Evolutionary conservation across 768 basidiomycete species (phyloP).

Genomic region (Leucogyrophana mollusca): DNA sequence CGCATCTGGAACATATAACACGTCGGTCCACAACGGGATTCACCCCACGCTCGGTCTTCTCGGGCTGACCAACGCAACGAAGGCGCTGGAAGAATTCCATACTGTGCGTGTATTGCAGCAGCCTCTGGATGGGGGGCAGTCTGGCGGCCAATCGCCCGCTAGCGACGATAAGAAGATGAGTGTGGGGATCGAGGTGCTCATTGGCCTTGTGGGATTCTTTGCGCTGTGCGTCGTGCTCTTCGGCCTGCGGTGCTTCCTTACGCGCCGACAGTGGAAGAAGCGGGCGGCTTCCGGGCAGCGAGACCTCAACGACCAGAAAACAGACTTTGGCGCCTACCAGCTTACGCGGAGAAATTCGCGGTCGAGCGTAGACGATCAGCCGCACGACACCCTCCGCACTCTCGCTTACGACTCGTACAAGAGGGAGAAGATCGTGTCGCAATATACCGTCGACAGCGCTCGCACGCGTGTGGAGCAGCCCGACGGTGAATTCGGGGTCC

Average conservation of each 20-base stretch:
- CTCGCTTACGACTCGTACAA: conserved; percentile 39
- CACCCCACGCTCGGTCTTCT: conserved; percentile 58
- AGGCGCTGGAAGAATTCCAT: conserved; percentile 66
- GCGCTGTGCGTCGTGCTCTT: conserved; percentile 55
- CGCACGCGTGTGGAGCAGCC: conserved; percentile 24
- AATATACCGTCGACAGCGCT: conserved; percentile 32
- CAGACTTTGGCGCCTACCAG: conserved; percentile 29
- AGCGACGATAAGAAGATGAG: conserved; percentile 40
- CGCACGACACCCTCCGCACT: conserved; percentile 37
- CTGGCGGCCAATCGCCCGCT: conserved; percentile 7
- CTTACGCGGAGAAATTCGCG: conserved; percentile 31
- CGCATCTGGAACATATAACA: conserved; percentile 44
- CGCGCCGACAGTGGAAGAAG: conserved; percentile 35
- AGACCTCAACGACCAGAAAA: conserved; percentile 12
- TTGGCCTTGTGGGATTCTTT: conserved; percentile 60
- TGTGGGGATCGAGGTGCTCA: conserved; percentile 62
- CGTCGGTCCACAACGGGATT: conserved; percentile 15
- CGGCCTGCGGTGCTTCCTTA: conserved; percentile 48
- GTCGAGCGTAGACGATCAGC: conserved; percentile 23
- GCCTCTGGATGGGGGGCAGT: conserved; percentile 39
- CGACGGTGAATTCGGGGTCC: conserved; percentile 11
- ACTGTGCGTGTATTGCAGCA: conserved; percentile 66
- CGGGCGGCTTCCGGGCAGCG: conserved; percentile 10
- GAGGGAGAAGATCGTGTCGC: conserved; percentile 30
- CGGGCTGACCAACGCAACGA: conserved; percentile 57